These are phyloP conservation scores for Cryphonectria nitschkei DNA, from an alignment of 2,329 filamentous ascomycete genomes.

Conservation along the genomic window DNA sequence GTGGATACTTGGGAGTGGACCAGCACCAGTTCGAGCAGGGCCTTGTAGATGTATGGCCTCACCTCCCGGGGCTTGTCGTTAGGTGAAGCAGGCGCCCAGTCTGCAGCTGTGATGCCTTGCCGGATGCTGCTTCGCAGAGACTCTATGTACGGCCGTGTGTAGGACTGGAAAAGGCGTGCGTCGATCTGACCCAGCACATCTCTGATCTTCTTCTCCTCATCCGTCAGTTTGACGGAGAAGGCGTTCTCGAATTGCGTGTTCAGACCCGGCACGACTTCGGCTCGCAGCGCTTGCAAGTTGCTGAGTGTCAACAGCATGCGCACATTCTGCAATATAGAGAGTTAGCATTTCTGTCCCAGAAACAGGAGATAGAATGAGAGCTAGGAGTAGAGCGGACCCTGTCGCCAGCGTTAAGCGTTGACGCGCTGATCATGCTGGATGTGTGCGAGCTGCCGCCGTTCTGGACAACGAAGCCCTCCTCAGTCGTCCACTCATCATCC, in stretches of 20 bases:
- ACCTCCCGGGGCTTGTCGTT: conserved; percentile 70
- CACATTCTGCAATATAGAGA: conserved; percentile 65
- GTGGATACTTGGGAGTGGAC: conserved; percentile 90
- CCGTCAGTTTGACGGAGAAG: conserved; percentile 92
- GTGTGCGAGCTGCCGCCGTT: conserved; percentile 36
- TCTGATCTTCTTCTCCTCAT: conserved; percentile 88
- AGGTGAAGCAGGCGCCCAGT: conserved; percentile 67
- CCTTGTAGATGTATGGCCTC: conserved; percentile 86
- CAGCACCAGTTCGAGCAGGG: conserved; percentile 82
- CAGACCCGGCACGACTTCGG: conserved; percentile 83
- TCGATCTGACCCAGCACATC: conserved; percentile 93
- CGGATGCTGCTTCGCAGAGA: conserved; percentile 71
- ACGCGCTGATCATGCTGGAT: conserved; percentile 45
- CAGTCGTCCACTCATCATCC: conserved; percentile 64
- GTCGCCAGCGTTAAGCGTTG: conserved; percentile 58
- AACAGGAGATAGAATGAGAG: not conserved
- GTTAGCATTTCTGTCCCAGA: not conserved
- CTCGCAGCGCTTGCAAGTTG: conserved; percentile 83
- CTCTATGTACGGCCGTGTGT: conserved; percentile 77
- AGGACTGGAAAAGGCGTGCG: conserved; percentile 86
- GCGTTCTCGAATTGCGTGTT: conserved; percentile 90
- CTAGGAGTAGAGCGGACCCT: conserved; percentile 47
- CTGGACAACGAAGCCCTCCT: conserved; percentile 47
- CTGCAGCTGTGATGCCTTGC: conserved; percentile 69
- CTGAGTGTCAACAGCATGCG: conserved; percentile 93